phyloP scores from a whole-genome alignment of 805 yeast species.

The Jamesozyma jinghongensis region DNA sequence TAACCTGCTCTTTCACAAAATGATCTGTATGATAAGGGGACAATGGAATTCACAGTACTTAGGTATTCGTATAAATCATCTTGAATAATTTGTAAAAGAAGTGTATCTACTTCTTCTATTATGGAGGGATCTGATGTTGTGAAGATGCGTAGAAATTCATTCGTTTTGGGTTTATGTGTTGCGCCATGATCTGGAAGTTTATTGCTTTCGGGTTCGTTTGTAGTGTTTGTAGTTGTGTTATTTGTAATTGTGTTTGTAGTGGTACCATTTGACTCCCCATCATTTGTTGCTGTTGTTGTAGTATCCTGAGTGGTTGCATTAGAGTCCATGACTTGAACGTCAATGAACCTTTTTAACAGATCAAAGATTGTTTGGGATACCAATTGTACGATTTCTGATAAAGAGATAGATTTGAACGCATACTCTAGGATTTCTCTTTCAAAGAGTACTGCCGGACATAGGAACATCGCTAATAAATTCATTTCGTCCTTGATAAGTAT shows the following conservation, averaged over 20 bases:
- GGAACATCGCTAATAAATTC: constrained; percentile 11
- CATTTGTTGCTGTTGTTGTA: neutral
- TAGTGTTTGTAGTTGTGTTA: neutral
- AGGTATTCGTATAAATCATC: constrained; percentile 15
- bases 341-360: constrained; percentile 8
- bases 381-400: constrained; percentile 14
- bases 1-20: constrained; percentile 12
- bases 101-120: neutral
- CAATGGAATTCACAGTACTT: constrained; percentile 12
- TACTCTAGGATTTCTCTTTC: constrained; percentile 14
- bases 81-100: constrained; percentile 7
- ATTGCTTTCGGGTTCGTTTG: neutral
- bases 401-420: constrained; percentile 10
- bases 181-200: neutral
- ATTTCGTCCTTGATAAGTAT: constrained; percentile 9
- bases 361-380: constrained; percentile 6
- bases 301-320: neutral
- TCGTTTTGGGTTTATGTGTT: too few species aligned
- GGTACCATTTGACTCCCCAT: neutral
- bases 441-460: constrained; percentile 13
- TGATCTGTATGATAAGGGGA: constrained; percentile 12
- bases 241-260: neutral
- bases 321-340: constrained; percentile 2
- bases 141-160: neutral
- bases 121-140: neutral